Percentiles rank a stretch among this genome's conserved stretches.
Evolutionary conservation across 352 stramenopile species (phyloP).

Genomic region (Globisporangium viniferum): DNA sequence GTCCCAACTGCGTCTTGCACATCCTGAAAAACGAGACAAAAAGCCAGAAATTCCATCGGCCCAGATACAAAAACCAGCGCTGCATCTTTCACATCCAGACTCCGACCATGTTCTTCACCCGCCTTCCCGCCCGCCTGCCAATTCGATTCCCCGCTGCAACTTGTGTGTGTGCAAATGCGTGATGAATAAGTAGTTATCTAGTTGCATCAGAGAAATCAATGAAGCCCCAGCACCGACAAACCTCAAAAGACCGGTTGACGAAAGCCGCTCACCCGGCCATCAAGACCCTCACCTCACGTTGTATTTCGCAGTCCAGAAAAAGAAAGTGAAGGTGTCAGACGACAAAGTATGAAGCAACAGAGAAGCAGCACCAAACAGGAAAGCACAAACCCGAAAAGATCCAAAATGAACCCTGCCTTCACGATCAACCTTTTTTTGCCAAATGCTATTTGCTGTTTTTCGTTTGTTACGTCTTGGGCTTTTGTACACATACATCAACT

Average conservation of each 20-base stretch:
- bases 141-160: slow-evolving; percentile 3
- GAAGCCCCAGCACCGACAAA: background rate
- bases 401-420: background rate
- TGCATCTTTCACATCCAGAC: slow-evolving; percentile 9
- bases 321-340: slow-evolving; percentile 5
- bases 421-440: background rate
- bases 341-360: background rate
- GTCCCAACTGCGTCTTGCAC: slow-evolving; percentile 1
- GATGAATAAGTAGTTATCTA: slow-evolving; percentile 9
- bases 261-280: background rate
- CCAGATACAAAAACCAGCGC: background rate
- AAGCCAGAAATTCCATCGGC: background rate
- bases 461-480: background rate
- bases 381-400: background rate
- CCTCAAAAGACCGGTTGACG: background rate
- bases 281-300: background rate
- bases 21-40: slow-evolving; percentile 11
- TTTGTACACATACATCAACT: background rate
- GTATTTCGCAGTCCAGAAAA: slow-evolving; percentile 1
- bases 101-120: background rate
- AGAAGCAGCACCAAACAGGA: background rate
- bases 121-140: background rate
- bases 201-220: slow-evolving; percentile 8
- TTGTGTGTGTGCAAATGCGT: slow-evolving; percentile 10
- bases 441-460: background rate